phyloP scores from a whole-genome alignment of 2,329 filamentous ascomycete genomes.

The Mariannaea sp. region DNA sequence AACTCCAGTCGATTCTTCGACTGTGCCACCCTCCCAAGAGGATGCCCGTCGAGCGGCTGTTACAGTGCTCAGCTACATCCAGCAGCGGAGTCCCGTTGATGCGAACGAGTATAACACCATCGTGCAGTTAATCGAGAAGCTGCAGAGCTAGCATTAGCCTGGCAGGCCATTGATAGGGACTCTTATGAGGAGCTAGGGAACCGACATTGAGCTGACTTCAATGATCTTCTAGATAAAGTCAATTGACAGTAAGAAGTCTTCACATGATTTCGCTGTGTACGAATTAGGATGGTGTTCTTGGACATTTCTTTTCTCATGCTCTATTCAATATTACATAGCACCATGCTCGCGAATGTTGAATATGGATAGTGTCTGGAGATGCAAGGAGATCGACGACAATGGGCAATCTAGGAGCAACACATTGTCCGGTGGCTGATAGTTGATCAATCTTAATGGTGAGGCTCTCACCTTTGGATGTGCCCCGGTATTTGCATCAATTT shows the following conservation, averaged over 20 bases:
- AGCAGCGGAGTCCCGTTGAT: conserved; percentile 73
- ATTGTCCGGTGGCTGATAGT: too few relatives aligned
- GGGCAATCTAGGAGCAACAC: too few relatives aligned
- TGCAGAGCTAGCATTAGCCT: conserved; percentile 64
- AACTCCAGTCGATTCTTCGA: conserved; percentile 56
- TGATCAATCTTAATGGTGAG: too few relatives aligned
- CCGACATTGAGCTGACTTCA: conserved; percentile 55
- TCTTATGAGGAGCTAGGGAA: conserved; percentile 60
- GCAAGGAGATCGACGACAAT: too few relatives aligned
- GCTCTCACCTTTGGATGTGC: too few relatives aligned
- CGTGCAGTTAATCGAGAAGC: conserved; percentile 82
- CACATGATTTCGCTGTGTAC: background rate
- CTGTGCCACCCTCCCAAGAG: conserved; percentile 76
- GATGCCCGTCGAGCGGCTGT: conserved; percentile 83
- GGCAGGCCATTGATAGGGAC: conserved; percentile 49
- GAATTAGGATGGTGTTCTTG: conserved; percentile 5
- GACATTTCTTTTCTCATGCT: too few relatives aligned
- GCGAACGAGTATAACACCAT: conserved; percentile 78
- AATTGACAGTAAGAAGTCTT: conserved; percentile 27
- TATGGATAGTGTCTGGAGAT: too few relatives aligned
- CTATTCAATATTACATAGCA: too few relatives aligned
- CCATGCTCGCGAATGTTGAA: too few relatives aligned
- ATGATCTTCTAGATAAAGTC: conserved; percentile 39
- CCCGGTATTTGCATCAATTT: too few relatives aligned
- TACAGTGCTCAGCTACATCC: conserved; percentile 80